Evolutionary conservation across 179 eudicot genomes (phyloP).

Genomic region (Corrigiola litoralis): DNA sequence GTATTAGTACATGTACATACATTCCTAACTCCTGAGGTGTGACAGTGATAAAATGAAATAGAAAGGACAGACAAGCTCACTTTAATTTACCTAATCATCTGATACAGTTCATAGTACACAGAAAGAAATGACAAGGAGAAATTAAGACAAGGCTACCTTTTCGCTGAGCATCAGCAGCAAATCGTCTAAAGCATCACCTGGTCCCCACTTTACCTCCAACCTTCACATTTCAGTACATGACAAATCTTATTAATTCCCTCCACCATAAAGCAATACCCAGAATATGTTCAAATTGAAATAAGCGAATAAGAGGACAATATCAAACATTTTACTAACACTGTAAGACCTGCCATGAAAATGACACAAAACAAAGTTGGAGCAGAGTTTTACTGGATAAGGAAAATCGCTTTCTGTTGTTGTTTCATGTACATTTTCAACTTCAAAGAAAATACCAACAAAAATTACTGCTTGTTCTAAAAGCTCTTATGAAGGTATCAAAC

Average conservation of each 20-base stretch:
- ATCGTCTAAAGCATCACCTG: slow-evolving; percentile 29
- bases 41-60: neutral
- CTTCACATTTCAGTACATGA: slow-evolving; percentile 15
- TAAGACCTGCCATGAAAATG: neutral
- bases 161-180: slow-evolving; percentile 32
- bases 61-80: neutral
- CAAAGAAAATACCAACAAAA: too few relatives aligned
- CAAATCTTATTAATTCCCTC: slow-evolving; percentile 1
- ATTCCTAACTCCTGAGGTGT: neutral
- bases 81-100: too few relatives aligned
- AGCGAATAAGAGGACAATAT: neutral
- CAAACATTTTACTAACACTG: neutral
- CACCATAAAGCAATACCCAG: neutral
- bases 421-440: too few relatives aligned
- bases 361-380: too few relatives aligned
- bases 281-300: too few relatives aligned
- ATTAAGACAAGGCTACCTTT: slow-evolving; percentile 21
- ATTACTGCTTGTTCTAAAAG: too few relatives aligned
- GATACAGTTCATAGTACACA: neutral
- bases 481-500: too few relatives aligned
- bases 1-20: too few relatives aligned
- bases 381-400: too few relatives aligned
- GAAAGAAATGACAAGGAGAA: slow-evolving; percentile 1
- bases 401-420: too few relatives aligned
- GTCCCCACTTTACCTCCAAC: slow-evolving; percentile 34